Evolutionary conservation across 148 eudicot species (phyloP).

Genomic region (Salicornia ramosissima): DNA sequence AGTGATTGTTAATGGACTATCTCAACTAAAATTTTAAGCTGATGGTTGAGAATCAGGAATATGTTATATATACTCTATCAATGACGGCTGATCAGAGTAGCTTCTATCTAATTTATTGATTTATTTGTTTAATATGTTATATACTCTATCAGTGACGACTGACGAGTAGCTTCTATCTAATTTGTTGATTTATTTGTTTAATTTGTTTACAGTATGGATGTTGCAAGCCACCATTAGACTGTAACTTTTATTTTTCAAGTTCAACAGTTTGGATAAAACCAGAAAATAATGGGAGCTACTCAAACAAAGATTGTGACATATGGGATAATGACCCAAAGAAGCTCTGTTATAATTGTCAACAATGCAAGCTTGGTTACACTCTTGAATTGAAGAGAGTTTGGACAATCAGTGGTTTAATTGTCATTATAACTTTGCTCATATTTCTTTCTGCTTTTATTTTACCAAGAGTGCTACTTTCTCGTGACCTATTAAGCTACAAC

Average conservation of each 20-base stretch:
- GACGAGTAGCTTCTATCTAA: too few relatives aligned
- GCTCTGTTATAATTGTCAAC: background rate
- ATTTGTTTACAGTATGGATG: background rate
- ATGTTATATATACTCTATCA: too few relatives aligned
- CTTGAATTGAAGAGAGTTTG: background rate
- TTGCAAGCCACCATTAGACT: conserved; percentile 1
- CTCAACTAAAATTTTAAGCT: too few relatives aligned
- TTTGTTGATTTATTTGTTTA: too few relatives aligned
- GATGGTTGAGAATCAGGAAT: too few relatives aligned
- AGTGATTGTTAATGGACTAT: too few relatives aligned
- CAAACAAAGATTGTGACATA: background rate
- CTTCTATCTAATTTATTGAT: background rate
- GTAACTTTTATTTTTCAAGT: background rate
- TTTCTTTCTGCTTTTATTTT: too few relatives aligned
- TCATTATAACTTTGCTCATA: background rate
- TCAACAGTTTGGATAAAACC: background rate
- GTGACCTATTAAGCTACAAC: too few relatives aligned
- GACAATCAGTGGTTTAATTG: background rate
- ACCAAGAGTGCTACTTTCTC: too few relatives aligned
- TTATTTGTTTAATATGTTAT: too few relatives aligned
- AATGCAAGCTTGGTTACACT: background rate
- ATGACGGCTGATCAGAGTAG: too few relatives aligned
- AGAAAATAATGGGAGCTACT: background rate
- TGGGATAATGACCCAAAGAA: conserved; percentile 8
- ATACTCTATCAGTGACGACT: too few relatives aligned